Percentiles rank a stretch among this genome's conserved stretches.
phyloP scores from a whole-genome alignment of 371 early-diverging fungal species.

The Batkoa obscura region DNA sequence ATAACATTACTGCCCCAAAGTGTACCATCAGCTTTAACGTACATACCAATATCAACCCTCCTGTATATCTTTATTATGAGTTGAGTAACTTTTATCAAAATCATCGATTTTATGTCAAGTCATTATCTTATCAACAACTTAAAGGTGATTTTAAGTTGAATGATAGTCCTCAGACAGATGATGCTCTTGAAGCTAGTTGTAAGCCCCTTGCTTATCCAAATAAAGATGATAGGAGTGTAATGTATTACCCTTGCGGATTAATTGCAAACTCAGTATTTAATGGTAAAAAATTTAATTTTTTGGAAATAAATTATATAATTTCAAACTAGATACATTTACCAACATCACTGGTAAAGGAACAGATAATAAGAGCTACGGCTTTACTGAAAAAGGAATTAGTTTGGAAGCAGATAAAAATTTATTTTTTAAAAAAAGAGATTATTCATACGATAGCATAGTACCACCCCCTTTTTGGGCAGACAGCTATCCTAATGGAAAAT shows the following conservation, averaged over 20 bases:
- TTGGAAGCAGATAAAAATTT: background rate
- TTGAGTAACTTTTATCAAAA: constrained; percentile 97
- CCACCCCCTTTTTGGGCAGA: constrained; percentile 65
- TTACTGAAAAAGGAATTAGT: background rate
- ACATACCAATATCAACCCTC: constrained; percentile 37
- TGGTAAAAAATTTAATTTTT: background rate
- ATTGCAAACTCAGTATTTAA: constrained; percentile 45
- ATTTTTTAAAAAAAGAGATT: constrained; percentile 31
- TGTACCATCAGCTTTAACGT: constrained; percentile 67
- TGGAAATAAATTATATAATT: background rate
- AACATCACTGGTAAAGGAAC: background rate
- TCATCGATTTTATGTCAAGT: constrained; percentile 88
- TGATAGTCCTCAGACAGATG: background rate
- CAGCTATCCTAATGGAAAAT: constrained; percentile 35
- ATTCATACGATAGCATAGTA: constrained; percentile 22
- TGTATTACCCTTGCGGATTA: constrained; percentile 90
- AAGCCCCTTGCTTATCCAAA: constrained; percentile 8
- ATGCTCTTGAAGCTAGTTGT: constrained; percentile 8
- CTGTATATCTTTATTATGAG: constrained; percentile 84
- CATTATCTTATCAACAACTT: constrained; percentile 66
- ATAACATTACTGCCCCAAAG: constrained; percentile 9
- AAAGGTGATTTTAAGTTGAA: constrained; percentile 28
- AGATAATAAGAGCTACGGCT: background rate
- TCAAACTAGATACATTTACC: background rate
- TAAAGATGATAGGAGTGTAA: constrained; percentile 9